Base-by-base conservation (phyloP, 495 filamentous ascomycete genomes). In the Bacidia gigantensis region DNA sequence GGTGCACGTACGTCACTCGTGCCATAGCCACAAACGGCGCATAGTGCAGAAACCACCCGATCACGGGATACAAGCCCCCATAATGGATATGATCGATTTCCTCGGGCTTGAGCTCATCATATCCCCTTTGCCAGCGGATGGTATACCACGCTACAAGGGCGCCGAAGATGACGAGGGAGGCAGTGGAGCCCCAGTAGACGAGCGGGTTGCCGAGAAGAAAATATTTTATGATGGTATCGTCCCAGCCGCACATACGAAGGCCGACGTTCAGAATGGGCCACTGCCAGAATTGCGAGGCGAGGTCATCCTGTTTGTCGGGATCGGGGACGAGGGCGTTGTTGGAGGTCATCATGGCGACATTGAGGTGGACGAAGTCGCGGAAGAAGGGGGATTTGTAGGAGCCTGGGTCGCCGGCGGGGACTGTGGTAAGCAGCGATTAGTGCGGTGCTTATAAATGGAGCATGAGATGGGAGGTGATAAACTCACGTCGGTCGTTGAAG, bases 341-440 rank as follows among this genome's bases (percentile, higher is more conserved):
- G 12, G 93, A 97, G 17, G 92, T 98, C 93, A 97, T 96, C 92
- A 98, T 98, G 50, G 93, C 92, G 53, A 98, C 92, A 67, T 98
- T 98, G 45, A 98, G 65, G 64, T 98, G 92, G 59, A 98, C 79
- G 66, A 98, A 98, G 68, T 97, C 93, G 62, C 87, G 87, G 52
- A 93, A 67, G 73, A 98, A 98, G 1, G 93, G 90, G 0, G 90
- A 97, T 69, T 86, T 94, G 72, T 95, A 98, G 42, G 87, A 84
- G 56, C 85, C 87, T 50, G 92, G 86, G 64, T 96, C 84, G 61
- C 86, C 84, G 56, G 86, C 81, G 17, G 92, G 92, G 32, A 98
- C 89, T 95, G 52, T 26, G 35, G 60, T 40, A 56, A n/a, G 56
- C 24, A 44, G 63, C 26, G 21, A 21, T n/a, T n/a, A n/a, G n/a